Base-by-base conservation (phyloP, 371 early-diverging fungal genomes). In the Umbelopsis sp. region DNA sequence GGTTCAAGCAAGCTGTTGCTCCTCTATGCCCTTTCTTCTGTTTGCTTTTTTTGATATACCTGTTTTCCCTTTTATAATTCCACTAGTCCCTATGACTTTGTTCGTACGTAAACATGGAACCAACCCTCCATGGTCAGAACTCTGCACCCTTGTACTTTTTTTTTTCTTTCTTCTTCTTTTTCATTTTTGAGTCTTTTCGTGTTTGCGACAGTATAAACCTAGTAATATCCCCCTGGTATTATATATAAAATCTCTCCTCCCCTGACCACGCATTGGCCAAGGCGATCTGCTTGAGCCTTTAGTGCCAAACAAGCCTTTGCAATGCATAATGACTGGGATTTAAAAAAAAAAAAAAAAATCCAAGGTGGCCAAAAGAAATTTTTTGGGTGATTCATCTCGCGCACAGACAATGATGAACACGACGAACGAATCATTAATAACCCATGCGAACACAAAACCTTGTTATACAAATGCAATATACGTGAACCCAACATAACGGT, bases 41-140 rank as follows among this genome's bases (percentile, higher is more conserved):
- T 48, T 48, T 16, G 16, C 20, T 48, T 20, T 57, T 57, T 35
- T 57, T 35, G 37, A 57, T 57, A 57, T 57, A 57, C 57, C 57
- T 57, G 29, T 35, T 35, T 57, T 29, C 10, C 11, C 25, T 32
- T 57, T 35, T 16, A 57, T 57, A 37, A 57, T 57, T 35, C 29
- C 35, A 12, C 57, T 29, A 10, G 29, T 57, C 29, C 29, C 57
- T 57, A 57, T 29, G 35, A 35, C 35, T 14, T 57, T 29, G 29
- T 35, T 18, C 18, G 10, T 41, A 41, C 22, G 22, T 22, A 22
- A 22, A 22, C 41, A 41, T 41, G 41, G 12, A 41, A 41, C 35
- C 32, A 57, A 18, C 32, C 25, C 3, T 16, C 57, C 29, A 29
- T 29, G 14, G 29, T 12, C 10, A 12, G 57, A 35, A 18, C 29